A percentile compares a stretch with the other conserved stretches of the same genome.
phyloP scores from a whole-genome alignment of 495 filamentous ascomycete species.

The Thermochaetoides thermophila region DNA sequence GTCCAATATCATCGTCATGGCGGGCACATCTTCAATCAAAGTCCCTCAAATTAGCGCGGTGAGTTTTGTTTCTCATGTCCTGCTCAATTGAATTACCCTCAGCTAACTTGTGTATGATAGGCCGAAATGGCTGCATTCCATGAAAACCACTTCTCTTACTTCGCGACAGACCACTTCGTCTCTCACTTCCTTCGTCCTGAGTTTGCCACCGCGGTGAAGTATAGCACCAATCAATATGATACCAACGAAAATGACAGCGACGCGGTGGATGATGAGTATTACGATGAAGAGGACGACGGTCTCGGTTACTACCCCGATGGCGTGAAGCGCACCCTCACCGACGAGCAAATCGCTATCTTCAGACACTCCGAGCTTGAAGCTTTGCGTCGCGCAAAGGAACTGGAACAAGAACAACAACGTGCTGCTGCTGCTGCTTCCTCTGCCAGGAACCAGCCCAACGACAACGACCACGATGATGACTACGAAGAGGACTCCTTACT shows the following conservation, averaged over 20 bases:
- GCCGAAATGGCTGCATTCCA: conserved; percentile 63
- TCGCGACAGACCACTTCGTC: conserved; percentile 32
- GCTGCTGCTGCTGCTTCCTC: no score
- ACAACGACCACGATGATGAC: conserved; percentile 5
- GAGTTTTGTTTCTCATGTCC: conserved; percentile 8
- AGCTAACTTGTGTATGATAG: conserved; percentile 28
- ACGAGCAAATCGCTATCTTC: conserved; percentile 83
- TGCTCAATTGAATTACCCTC: background rate
- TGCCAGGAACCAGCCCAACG: conserved; percentile 7
- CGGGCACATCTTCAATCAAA: conserved; percentile 10
- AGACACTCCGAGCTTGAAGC: conserved; percentile 75
- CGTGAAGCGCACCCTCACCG: conserved; percentile 78
- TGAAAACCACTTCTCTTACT: conserved; percentile 41
- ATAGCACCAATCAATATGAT: no score
- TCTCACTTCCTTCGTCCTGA: conserved; percentile 30
- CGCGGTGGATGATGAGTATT: conserved; percentile 17
- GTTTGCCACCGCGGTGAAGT: no score
- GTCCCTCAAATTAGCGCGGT: conserved; percentile 37
- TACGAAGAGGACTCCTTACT: conserved; percentile 4
- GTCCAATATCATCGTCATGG: conserved; percentile 9
- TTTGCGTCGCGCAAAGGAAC: conserved; percentile 38
- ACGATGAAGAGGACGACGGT: conserved; percentile 41
- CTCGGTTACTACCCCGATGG: conserved; percentile 86
- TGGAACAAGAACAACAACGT: no score
- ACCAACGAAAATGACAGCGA: no score